These are phyloP conservation scores for Pleodorina starrii DNA, from an alignment of 139 green algal species.

Conservation along the genomic window DNA sequence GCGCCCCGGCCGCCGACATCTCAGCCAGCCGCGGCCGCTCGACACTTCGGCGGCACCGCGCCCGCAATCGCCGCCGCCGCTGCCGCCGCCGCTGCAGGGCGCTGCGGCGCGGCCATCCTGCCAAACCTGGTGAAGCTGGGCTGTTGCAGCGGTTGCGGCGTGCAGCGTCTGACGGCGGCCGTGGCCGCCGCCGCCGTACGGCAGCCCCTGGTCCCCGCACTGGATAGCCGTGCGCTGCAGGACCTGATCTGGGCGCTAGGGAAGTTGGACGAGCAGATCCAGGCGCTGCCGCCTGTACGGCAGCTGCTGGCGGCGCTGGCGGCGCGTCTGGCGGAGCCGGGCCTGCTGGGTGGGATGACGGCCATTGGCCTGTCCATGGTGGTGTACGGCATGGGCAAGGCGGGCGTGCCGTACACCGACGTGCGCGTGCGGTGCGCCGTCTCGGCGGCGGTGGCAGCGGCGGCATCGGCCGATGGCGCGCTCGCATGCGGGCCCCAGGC, in stretches of 20 bases:
- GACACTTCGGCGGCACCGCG: no score
- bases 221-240: conserved; percentile 13
- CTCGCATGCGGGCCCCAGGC: not conserved
- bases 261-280: not conserved
- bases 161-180: not conserved
- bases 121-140: conserved; percentile 29
- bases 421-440: not conserved
- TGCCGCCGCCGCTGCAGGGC: no score
- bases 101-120: not conserved
- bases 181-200: not conserved
- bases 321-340: conserved; percentile 12
- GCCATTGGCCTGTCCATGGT: conserved; percentile 37
- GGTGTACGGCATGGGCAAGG: conserved; percentile 40
- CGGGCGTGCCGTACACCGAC: not conserved
- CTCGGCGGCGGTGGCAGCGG: conserved; percentile 3
- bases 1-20: no score
- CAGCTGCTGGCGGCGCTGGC: not conserved
- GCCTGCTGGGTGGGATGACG: conserved; percentile 13
- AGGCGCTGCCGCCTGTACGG: not conserved
- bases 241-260: conserved; percentile 42
- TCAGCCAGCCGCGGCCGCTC: no score
- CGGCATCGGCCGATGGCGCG: not conserved
- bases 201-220: not conserved
- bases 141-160: not conserved
- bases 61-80: not conserved